These are phyloP conservation scores for Lasiosphaeriaceae sp. DNA, from an alignment of 495 filamentous ascomycete species.

Conservation along the genomic window DNA sequence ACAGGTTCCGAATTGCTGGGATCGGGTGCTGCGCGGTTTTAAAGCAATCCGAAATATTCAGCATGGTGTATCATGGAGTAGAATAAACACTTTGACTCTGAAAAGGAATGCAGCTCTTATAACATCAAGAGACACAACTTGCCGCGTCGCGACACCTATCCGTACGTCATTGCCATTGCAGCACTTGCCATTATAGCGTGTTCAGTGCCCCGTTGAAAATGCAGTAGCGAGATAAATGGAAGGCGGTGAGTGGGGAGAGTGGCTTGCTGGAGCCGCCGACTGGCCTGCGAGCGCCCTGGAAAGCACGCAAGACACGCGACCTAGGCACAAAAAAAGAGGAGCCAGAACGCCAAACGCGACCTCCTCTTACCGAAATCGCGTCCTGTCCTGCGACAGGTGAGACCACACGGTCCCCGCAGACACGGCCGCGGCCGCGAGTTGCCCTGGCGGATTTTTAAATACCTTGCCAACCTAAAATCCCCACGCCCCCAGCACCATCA, in stretches of 20 bases:
- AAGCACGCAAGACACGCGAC: conserved; percentile 15
- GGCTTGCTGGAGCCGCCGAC: conserved; percentile 11
- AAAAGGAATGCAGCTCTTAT: too few relatives aligned
- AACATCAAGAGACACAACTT: too few relatives aligned
- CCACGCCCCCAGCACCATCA: conserved; percentile 20
- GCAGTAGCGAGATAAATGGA: neutral
- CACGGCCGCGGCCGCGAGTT: conserved; percentile 24
- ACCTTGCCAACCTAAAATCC: conserved; percentile 18
- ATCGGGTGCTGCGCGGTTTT: too few relatives aligned
- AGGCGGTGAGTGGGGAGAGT: conserved; percentile 13
- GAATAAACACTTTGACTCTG: too few relatives aligned
- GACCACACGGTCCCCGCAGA: conserved; percentile 23
- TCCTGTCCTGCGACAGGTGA: conserved; percentile 25
- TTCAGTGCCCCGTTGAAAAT: conserved; percentile 1
- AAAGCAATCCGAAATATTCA: too few relatives aligned
- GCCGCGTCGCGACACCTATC: neutral
- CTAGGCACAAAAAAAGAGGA: conserved; percentile 1
- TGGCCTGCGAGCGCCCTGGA: conserved; percentile 4
- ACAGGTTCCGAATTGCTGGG: neutral
- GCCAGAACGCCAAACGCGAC: conserved; percentile 23
- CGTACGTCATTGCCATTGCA: conserved; percentile 7
- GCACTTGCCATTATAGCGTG: neutral
- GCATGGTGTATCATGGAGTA: too few relatives aligned
- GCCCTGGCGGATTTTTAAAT: conserved; percentile 28
- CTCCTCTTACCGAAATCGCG: conserved; percentile 27